A percentile compares a stretch with the other conserved stretches of the same genome.
Conservation (phyloP, 108 stramenopile species). For the Discostella stelligeroides region DNA sequence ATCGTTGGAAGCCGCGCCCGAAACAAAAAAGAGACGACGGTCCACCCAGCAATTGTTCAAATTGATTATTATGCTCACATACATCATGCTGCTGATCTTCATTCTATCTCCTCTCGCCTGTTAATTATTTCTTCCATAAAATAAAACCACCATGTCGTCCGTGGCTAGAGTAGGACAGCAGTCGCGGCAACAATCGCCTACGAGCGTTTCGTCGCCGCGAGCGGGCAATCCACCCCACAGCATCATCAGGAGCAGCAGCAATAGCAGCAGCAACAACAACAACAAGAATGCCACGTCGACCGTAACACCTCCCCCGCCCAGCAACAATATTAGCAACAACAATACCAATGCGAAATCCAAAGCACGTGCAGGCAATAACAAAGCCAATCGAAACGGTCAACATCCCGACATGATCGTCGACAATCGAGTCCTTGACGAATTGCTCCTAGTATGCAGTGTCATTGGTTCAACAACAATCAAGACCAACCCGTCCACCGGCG, state of each 20-base stretch:
- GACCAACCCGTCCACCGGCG: slow-evolving; percentile 13
- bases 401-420: slow-evolving; percentile 66
- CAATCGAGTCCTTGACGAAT: slow-evolving; percentile 77
- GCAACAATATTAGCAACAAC: background rate
- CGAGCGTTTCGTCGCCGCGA: slow-evolving; percentile 5
- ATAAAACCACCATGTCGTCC: slow-evolving; percentile 4
- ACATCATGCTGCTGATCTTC: too few relatives aligned
- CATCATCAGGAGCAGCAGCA: background rate
- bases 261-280: background rate
- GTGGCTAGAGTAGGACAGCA: background rate
- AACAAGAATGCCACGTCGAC: slow-evolving; percentile 3
- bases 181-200: slow-evolving; percentile 2
- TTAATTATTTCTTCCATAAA: too few relatives aligned
- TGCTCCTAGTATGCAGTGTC: slow-evolving; percentile 85
- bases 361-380: background rate
- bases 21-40: too few relatives aligned
- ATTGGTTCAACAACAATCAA: slow-evolving; percentile 65
- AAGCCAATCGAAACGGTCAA: background rate
- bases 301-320: slow-evolving; percentile 1
- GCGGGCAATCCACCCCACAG: too few relatives aligned
- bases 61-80: too few relatives aligned
- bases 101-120: too few relatives aligned
- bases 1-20: too few relatives aligned
- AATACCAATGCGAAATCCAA: background rate
- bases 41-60: too few relatives aligned